Evolutionary conservation across 2,329 filamentous ascomycete species (phyloP).

Genomic region (Triangularia verruculosa): DNA sequence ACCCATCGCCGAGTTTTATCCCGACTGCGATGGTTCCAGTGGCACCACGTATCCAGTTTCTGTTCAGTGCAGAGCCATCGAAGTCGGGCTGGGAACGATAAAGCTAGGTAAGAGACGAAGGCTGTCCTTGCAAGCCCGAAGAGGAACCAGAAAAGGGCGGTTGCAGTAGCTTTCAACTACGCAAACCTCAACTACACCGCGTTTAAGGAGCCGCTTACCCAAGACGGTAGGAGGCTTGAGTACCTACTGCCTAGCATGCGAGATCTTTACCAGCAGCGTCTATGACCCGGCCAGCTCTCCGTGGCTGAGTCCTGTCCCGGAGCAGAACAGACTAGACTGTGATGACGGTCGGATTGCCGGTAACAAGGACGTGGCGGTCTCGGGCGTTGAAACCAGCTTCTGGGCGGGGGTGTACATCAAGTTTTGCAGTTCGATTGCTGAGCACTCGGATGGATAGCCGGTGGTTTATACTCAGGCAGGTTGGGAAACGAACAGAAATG

Average conservation of each 20-base stretch:
- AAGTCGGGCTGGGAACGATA: too few species aligned
- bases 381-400: background rate
- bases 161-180: background rate
- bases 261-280: background rate
- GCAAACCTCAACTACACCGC: background rate
- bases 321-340: background rate
- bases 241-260: background rate
- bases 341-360: background rate
- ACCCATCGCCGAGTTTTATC: background rate
- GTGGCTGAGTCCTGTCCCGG: background rate
- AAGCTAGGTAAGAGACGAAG: too few species aligned
- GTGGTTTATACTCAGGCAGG: too few species aligned
- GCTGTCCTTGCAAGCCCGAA: too few species aligned
- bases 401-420: background rate
- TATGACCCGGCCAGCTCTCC: background rate
- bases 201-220: background rate
- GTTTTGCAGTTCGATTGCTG: background rate
- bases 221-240: background rate
- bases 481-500: too few species aligned
- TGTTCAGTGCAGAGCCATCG: too few species aligned
- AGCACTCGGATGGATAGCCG: background rate
- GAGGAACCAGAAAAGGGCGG: too few species aligned
- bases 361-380: background rate
- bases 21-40: background rate
- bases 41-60: too few species aligned